Conservation (phyloP, 768 basidiomycete species). For the Neoboletus subvelutipes region DNA sequence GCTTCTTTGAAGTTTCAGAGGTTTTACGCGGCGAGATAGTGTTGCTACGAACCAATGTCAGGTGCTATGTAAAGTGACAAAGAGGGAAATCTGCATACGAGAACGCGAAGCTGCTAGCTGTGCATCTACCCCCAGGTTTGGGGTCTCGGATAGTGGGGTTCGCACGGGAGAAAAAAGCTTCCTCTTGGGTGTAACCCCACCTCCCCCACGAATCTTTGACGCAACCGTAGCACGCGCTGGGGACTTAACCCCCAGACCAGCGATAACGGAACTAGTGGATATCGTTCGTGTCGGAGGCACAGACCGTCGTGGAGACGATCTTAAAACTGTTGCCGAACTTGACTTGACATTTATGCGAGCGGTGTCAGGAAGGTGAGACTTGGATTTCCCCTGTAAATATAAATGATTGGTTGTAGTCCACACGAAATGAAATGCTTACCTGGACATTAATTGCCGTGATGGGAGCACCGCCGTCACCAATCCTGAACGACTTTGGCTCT, state of each 20-base stretch:
- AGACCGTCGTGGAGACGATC: slow-evolving; percentile 11
- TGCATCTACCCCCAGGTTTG: slow-evolving; percentile 16
- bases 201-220: slow-evolving; percentile 22
- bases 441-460: slow-evolving; percentile 59
- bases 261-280: slow-evolving; percentile 1
- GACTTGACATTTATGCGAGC: slow-evolving; percentile 11
- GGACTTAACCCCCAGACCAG: slow-evolving; percentile 16
- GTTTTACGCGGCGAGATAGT: slow-evolving; percentile 12
- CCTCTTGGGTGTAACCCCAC: slow-evolving; percentile 25
- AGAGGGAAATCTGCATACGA: slow-evolving; percentile 17
- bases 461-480: slow-evolving; percentile 48
- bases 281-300: slow-evolving; percentile 7
- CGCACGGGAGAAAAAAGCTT: slow-evolving; percentile 22
- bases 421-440: slow-evolving; percentile 35
- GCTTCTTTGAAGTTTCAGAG: slow-evolving; percentile 12
- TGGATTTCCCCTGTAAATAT: slow-evolving; percentile 17
- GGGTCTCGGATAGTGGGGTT: slow-evolving; percentile 25
- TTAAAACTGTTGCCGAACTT: slow-evolving; percentile 5
- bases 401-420: neutral
- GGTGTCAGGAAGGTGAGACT: slow-evolving; percentile 5
- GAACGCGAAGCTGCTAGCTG: slow-evolving; percentile 14
- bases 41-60: slow-evolving; percentile 12
- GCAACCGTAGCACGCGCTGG: slow-evolving; percentile 16
- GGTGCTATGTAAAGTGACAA: neutral
- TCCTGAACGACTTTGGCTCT: slow-evolving; percentile 51